These are phyloP conservation scores for Przewalskia tangutica DNA, from an alignment of 257 asterid genomes.

Conservation along the genomic window DNA sequence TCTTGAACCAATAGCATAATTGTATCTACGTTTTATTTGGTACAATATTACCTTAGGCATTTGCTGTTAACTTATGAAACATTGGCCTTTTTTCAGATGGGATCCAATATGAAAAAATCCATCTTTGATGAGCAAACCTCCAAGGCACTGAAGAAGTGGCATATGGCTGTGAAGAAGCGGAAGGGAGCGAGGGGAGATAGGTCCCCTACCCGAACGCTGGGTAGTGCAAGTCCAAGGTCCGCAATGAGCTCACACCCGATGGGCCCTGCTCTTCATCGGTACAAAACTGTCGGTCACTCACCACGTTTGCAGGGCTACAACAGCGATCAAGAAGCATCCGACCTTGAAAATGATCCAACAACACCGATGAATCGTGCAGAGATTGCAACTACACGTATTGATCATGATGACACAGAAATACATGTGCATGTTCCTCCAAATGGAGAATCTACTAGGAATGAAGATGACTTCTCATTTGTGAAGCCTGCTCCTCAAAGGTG, in stretches of 20 bases:
- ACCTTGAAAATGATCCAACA: slow-evolving; percentile 51
- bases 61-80: background rate
- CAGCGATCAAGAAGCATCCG: slow-evolving; percentile 39
- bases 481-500: slow-evolving; percentile 40
- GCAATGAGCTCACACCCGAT: slow-evolving; percentile 49
- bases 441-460: slow-evolving; percentile 26
- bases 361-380: slow-evolving; percentile 31
- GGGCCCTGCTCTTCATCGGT: slow-evolving; percentile 51
- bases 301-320: slow-evolving; percentile 24
- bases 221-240: slow-evolving; percentile 57
- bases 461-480: slow-evolving; percentile 62
- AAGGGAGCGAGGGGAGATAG: slow-evolving; percentile 32
- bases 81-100: slow-evolving; percentile 46
- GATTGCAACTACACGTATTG: slow-evolving; percentile 29
- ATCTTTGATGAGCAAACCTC: slow-evolving; percentile 91
- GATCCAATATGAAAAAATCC: slow-evolving; percentile 72
- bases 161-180: slow-evolving; percentile 73
- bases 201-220: slow-evolving; percentile 46
- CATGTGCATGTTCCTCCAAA: slow-evolving; percentile 11
- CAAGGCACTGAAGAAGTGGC: slow-evolving; percentile 90
- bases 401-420: slow-evolving; percentile 18
- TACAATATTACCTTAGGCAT: background rate
- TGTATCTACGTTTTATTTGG: background rate
- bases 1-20: background rate
- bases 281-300: slow-evolving; percentile 61